Evolutionary conservation across 306 rosid species (phyloP).

Genomic region (Citrullus amarus): DNA sequence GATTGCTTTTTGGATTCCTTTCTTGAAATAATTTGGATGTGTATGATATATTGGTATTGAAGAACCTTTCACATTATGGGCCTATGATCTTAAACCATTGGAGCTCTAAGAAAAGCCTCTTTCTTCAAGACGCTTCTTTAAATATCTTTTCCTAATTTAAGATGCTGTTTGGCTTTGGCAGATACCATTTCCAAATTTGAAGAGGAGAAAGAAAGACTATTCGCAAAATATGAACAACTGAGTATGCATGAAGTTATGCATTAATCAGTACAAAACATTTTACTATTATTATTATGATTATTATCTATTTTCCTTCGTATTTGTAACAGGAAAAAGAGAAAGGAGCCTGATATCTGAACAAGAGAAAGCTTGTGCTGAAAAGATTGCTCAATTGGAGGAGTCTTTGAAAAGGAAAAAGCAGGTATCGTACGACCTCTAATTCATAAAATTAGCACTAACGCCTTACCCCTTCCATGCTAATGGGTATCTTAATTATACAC

Average conservation of each 20-base stretch:
- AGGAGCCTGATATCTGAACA: slow-evolving; percentile 56
- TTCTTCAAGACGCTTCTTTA: neutral
- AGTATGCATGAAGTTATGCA: slow-evolving; percentile 34
- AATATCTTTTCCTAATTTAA: neutral
- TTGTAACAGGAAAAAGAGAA: slow-evolving; percentile 67
- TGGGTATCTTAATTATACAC: neutral
- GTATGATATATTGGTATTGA: neutral
- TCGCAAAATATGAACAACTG: slow-evolving; percentile 66
- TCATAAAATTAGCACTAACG: neutral
- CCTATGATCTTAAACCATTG: neutral
- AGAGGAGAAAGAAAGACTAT: slow-evolving; percentile 82
- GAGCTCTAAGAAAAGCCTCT: neutral
- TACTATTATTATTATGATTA: neutral
- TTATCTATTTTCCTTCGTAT: neutral
- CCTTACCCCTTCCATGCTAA: neutral
- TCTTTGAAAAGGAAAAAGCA: slow-evolving; percentile 80
- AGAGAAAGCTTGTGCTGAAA: slow-evolving; percentile 58
- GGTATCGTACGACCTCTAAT: slow-evolving; percentile 22
- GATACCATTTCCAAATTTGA: slow-evolving; percentile 77
- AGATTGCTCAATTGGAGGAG: slow-evolving; percentile 61
- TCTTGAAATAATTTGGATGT: neutral
- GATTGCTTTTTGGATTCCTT: neutral
- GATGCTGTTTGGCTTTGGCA: slow-evolving; percentile 15
- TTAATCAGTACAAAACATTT: neutral
- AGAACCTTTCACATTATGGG: neutral